Evolutionary conservation across 495 filamentous ascomycete genomes (phyloP).

Genomic region (Barbatosphaeria neglecta): DNA sequence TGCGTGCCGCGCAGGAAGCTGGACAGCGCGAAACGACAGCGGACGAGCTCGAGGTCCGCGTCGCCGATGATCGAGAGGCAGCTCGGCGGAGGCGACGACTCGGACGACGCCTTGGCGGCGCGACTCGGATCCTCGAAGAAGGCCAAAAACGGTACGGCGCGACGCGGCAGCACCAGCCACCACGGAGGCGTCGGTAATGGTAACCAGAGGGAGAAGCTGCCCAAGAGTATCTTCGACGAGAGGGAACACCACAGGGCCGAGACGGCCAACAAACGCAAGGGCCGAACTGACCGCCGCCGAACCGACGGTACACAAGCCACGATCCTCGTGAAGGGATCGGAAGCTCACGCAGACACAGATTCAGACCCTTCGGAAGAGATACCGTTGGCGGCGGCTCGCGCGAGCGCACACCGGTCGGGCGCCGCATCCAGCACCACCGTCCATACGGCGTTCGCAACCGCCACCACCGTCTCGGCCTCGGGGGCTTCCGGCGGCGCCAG

Average conservation of each 20-base stretch:
- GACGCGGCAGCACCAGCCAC: conserved; percentile 25
- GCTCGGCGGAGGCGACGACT: conserved; percentile 43
- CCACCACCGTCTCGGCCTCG: conserved; percentile 5
- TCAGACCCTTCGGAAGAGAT: conserved; percentile 51
- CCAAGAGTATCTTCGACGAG: conserved; percentile 66
- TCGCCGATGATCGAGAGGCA: conserved; percentile 41
- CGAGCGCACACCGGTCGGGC: conserved; percentile 19
- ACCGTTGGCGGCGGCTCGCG: conserved; percentile 34
- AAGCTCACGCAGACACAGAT: conserved; percentile 31
- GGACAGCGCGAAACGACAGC: conserved; percentile 50
- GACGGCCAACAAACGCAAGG: conserved; percentile 62
- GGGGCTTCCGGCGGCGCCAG: conserved; percentile 2
- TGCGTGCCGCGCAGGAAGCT: conserved; percentile 27
- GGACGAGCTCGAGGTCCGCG: conserved; percentile 63
- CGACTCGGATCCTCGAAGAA: conserved; percentile 48
- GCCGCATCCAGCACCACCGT: conserved; percentile 7
- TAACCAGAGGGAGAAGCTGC: conserved; percentile 57
- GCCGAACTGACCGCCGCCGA: conserved; percentile 57
- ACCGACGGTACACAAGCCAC: conserved; percentile 53
- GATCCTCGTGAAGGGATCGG: conserved; percentile 11
- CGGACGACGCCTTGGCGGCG: conserved; percentile 54
- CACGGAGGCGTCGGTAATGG: not conserved
- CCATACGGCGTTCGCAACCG: no score
- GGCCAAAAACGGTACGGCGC: conserved; percentile 49
- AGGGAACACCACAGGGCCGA: conserved; percentile 57